Evolutionary conservation across 2,329 filamentous ascomycete genomes (phyloP).

Genomic region (Pseudogymnoascus sp.): DNA sequence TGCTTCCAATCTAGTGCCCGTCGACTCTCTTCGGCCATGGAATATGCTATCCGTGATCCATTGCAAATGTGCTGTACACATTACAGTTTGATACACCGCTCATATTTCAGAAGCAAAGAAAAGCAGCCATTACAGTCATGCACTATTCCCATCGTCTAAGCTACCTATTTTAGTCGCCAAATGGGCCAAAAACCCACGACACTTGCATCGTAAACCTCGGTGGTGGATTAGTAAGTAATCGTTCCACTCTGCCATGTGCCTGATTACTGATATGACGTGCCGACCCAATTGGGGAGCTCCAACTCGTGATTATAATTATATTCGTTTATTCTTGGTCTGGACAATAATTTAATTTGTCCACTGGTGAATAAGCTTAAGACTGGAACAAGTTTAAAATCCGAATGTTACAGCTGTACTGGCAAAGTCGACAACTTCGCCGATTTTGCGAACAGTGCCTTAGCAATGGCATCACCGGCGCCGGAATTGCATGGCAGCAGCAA

Average conservation of each 20-base stretch:
- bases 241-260: not conserved
- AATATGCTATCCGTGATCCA: not conserved
- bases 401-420: not conserved
- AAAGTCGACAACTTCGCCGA: not conserved
- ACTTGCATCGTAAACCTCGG: not conserved
- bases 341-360: not conserved
- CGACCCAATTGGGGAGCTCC: not conserved
- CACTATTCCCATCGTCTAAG: not conserved
- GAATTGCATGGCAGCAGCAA: not conserved
- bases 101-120: not conserved
- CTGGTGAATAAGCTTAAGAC: not conserved
- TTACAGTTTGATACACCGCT: not conserved
- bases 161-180: not conserved
- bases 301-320: not conserved
- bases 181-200: not conserved
- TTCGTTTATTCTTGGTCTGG: not conserved
- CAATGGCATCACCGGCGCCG: not conserved
- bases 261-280: constrained; percentile 2
- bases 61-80: not conserved
- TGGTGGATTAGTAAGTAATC: not conserved
- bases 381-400: not conserved
- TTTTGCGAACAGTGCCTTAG: not conserved
- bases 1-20: not conserved
- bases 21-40: not conserved
- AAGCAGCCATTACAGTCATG: not conserved